Conservation (phyloP, 768 basidiomycete species). For the Podaxis carcinomalis region DNA sequence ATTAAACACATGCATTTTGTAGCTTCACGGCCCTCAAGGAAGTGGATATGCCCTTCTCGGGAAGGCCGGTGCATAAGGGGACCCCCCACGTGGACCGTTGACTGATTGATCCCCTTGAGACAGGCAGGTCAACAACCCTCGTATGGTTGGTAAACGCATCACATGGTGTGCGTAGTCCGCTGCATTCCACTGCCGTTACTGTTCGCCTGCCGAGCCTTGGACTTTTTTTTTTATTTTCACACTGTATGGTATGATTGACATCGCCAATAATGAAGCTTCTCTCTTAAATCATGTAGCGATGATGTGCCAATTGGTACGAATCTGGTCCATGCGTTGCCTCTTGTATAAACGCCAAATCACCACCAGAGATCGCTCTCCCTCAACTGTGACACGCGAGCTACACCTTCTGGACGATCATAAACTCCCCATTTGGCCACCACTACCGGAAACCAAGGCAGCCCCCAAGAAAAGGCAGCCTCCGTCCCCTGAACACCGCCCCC, state of each 20-base stretch:
- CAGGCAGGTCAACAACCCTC: not conserved
- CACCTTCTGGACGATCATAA: not conserved
- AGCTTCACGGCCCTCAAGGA: constrained; percentile 74
- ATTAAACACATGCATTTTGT: not conserved
- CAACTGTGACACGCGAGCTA: not conserved
- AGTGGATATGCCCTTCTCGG: constrained; percentile 68
- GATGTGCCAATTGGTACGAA: too few relatives aligned
- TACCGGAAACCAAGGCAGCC: not conserved
- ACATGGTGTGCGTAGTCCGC: not conserved
- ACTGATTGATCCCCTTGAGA: not conserved
- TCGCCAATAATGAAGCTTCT: not conserved
- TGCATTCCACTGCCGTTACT: not conserved
- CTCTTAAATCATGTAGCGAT: not conserved
- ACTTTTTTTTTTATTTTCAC: not conserved
- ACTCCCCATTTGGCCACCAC: not conserved
- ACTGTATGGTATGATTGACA: not conserved
- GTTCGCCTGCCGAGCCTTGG: not conserved
- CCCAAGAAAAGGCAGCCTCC: not conserved
- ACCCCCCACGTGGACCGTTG: not conserved
- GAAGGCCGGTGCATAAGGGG: constrained; percentile 29
- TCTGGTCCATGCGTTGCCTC: not conserved
- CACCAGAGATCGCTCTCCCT: not conserved
- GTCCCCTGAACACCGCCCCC: too few relatives aligned
- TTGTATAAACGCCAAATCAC: not conserved
- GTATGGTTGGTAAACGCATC: not conserved